Percentiles rank a stretch among this genome's conserved stretches.
Evolutionary conservation across 2,329 filamentous ascomycete species (phyloP).

Genomic region (Fusarium torreyae): DNA sequence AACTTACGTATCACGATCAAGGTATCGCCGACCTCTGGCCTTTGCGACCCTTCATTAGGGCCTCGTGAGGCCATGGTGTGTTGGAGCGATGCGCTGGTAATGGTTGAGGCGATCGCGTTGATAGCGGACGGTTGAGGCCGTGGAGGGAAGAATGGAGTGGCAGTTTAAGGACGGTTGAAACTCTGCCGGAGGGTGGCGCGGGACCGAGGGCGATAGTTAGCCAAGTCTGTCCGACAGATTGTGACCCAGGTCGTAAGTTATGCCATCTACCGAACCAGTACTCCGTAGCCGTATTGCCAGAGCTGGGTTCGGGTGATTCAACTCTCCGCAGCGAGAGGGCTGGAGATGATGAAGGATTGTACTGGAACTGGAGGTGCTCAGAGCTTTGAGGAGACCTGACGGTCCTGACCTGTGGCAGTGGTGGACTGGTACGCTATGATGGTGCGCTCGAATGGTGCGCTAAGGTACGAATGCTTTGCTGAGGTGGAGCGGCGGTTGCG

Average conservation of each 20-base stretch:
- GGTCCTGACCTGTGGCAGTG: constrained; percentile 40
- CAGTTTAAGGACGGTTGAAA: constrained; percentile 45
- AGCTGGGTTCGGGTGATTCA: constrained; percentile 37
- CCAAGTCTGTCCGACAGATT: constrained; percentile 25
- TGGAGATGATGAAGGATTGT: constrained; percentile 49
- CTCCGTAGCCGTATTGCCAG: constrained; percentile 37
- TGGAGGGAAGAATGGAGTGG: constrained; percentile 40
- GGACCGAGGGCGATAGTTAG: constrained; percentile 30
- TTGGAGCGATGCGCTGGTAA: constrained; percentile 40
- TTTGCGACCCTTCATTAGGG: constrained; percentile 56
- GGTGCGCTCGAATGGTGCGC: constrained; percentile 37
- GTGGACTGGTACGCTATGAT: constrained; percentile 26
- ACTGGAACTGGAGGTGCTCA: constrained; percentile 38
- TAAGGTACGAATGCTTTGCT: constrained; percentile 47
- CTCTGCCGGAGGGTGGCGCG: constrained; percentile 41
- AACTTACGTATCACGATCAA: constrained; percentile 80
- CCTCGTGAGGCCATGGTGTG: constrained; percentile 61
- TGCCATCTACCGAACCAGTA: constrained; percentile 46
- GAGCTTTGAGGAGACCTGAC: constrained; percentile 44
- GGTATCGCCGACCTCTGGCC: constrained; percentile 76
- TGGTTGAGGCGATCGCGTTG: constrained; percentile 33
- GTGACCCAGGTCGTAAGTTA: constrained; percentile 22
- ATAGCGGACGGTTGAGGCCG: constrained; percentile 41
- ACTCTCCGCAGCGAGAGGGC: constrained; percentile 41
- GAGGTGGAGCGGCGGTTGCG: constrained; percentile 43